Conservation (phyloP, 106 monocot genomes). For the Hemerocallis citrina region DNA sequence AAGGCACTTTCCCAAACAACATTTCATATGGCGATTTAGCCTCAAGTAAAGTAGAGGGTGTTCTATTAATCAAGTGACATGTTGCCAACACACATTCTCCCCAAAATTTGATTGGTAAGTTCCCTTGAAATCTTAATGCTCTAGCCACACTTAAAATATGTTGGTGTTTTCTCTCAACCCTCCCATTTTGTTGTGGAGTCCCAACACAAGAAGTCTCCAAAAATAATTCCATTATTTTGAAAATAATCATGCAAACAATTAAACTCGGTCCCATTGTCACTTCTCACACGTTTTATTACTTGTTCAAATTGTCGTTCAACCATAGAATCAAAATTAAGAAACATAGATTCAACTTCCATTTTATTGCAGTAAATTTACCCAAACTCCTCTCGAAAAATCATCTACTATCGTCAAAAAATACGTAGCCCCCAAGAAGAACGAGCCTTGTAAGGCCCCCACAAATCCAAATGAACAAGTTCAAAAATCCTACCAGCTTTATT, state of each 20-base stretch:
- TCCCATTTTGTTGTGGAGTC: not conserved
- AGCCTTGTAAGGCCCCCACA: constrained; percentile 5
- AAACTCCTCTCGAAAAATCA: not conserved
- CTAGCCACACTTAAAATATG: not conserved
- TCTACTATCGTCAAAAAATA: constrained; percentile 7
- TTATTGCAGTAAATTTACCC: not conserved
- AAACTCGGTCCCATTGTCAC: not conserved
- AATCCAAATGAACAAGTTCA: constrained; percentile 8
- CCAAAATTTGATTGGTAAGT: not conserved
- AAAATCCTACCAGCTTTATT: not conserved
- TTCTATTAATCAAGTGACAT: not conserved
- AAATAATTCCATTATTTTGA: no score
- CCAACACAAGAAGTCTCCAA: not conserved
- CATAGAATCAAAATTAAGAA: not conserved
- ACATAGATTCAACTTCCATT: not conserved
- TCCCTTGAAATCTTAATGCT: not conserved
- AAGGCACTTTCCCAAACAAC: not conserved
- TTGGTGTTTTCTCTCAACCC: not conserved
- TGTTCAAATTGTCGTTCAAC: not conserved
- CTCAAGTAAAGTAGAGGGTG: not conserved
- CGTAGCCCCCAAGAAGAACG: not conserved
- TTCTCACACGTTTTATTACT: not conserved
- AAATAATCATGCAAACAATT: no score
- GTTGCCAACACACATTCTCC: not conserved
- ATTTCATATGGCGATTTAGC: not conserved